A percentile compares a stretch with the other conserved stretches of the same genome.
Conservation (phyloP, 2,329 filamentous ascomycete genomes). For the Dothideomycetes sp. region DNA sequence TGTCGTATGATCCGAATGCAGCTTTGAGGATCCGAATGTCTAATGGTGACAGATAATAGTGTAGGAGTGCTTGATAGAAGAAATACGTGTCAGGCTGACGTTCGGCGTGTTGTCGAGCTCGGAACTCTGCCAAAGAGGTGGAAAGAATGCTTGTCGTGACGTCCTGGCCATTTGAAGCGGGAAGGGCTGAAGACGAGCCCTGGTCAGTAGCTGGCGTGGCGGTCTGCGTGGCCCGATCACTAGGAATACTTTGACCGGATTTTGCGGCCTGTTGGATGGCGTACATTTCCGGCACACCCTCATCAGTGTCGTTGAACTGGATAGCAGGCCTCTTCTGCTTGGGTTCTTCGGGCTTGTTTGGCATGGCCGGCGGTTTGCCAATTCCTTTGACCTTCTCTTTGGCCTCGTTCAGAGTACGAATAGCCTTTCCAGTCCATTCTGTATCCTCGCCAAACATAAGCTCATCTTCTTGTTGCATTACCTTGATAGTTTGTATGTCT, state of each 20-base stretch:
- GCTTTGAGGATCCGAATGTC: conserved; percentile 89
- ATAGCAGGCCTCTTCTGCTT: conserved; percentile 41
- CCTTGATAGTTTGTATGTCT: conserved; percentile 64
- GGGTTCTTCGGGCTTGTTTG: conserved; percentile 39
- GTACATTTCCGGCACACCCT: conserved; percentile 45
- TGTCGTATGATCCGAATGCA: conserved; percentile 72
- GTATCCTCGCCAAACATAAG: conserved; percentile 83
- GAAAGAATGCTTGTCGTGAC: conserved; percentile 26
- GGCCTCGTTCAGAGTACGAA: conserved; percentile 61
- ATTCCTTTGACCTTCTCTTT: conserved; percentile 67
- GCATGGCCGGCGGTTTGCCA: conserved; percentile 51
- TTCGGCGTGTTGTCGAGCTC: conserved; percentile 34
- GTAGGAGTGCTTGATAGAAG: conserved; percentile 80
- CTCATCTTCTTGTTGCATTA: conserved; percentile 81
- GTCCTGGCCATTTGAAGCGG: not conserved
- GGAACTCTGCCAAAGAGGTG: conserved; percentile 37
- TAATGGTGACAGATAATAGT: conserved; percentile 81
- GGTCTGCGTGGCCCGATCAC: conserved; percentile 7
- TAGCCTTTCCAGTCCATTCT: conserved; percentile 84
- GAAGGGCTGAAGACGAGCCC: not conserved
- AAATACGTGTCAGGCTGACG: conserved; percentile 54
- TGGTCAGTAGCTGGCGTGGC: not conserved
- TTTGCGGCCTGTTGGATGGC: conserved; percentile 38
- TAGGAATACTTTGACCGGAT: conserved; percentile 30
- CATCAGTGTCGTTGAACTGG: conserved; percentile 37